Evolutionary conservation across 139 green algal genomes (phyloP).

Genomic region (Cymbomonas tetramitiformis): DNA sequence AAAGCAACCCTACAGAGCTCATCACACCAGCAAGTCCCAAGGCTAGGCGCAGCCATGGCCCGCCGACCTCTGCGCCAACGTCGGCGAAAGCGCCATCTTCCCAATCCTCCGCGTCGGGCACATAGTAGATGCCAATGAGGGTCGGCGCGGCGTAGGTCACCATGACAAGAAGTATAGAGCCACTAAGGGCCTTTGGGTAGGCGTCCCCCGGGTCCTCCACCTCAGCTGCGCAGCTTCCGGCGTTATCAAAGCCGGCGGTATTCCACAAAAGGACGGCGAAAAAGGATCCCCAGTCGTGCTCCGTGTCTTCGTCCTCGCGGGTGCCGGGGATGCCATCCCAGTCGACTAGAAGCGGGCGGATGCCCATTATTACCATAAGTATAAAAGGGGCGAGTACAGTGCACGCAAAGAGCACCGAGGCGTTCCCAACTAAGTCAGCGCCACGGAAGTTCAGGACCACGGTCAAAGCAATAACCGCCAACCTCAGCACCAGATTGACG

Average conservation of each 20-base stretch:
- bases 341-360: background rate
- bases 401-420: background rate
- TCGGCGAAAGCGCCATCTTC: conserved; percentile 15
- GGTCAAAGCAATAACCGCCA: background rate
- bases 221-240: conserved; percentile 16
- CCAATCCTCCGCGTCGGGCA: conserved; percentile 9
- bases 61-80: conserved; percentile 12
- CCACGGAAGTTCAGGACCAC: conserved; percentile 4
- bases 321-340: background rate
- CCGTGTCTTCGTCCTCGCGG: background rate
- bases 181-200: conserved; percentile 9
- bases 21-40: background rate
- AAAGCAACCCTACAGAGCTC: conserved; percentile 15
- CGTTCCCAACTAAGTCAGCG: background rate
- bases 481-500: background rate
- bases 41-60: background rate
- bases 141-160: background rate
- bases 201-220: conserved; percentile 6
- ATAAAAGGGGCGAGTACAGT: background rate
- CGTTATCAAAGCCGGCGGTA: conserved; percentile 7
- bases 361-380: conserved; percentile 4
- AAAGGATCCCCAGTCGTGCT: conserved; percentile 1
- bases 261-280: conserved; percentile 8
- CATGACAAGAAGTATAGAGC: background rate
- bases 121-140: background rate